Evolutionary conservation across 2,329 filamentous ascomycete genomes (phyloP), one percentile per base, ranked within the genome.

Genomic region (Cladorrhinum sp.): DNA sequence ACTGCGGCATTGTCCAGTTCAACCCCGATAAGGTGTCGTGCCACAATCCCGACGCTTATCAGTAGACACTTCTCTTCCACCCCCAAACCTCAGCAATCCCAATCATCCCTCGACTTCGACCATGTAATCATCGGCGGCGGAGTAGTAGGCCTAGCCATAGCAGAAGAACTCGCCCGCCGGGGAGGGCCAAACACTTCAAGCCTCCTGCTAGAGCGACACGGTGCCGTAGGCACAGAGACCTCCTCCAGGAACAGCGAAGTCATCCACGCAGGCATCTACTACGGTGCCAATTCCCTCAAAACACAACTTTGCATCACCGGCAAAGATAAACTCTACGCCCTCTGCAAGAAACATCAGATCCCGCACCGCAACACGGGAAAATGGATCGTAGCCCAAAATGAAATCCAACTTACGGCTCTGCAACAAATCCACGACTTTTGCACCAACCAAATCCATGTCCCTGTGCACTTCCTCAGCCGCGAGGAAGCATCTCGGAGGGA

Each of bases 211-310:
- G 93, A 97, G 75, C 86, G 90, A 24, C 90, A 96, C 78, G 75
- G 80, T 21, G 80, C 83, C 55, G 81, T 90, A 24, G 93, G 93
- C 55, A 94, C 86, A 26, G 93, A 97, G 77, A 96, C 92, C 0
- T 93, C 89, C 64, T 91, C 89, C 66, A 87, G 93, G 67, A 97
- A 96, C 78, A 94, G 90, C 71, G 93, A 98, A 82, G 94, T 98
- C 59, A 96, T 99, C 68, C 95, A 99, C 74, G 95, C 91, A 1
- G 95, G 95, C 14, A 83, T 98, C 65, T 98, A 97, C 82, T 97
- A 97, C 75, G 91, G 90, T 16, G 73, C 80, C 5, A 75, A 77
- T 46, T 88, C 87, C 1, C 84, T 97, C 57, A 99, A 99, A 77
- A 92, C 93, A 1, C 77, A 78, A 16, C 84, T 99, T 12, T 99